Conservation (phyloP, 768 basidiomycete genomes). For the Tulasnella sp. region DNA sequence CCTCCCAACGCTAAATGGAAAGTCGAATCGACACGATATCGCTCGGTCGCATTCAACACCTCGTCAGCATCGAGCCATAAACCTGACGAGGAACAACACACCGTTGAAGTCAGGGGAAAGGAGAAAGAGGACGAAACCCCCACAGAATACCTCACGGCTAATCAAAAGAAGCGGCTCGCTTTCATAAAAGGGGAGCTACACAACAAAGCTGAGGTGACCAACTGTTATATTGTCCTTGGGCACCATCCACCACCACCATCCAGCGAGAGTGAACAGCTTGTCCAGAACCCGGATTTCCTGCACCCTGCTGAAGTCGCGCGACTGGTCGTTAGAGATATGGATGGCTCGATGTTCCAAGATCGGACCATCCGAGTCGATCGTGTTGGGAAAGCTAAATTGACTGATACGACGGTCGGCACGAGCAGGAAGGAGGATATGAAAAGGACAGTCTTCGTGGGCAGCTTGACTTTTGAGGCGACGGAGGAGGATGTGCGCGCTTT, state of each 20-base stretch:
- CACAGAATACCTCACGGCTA: constrained; percentile 58
- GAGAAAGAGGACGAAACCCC: constrained; percentile 28
- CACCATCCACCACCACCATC: constrained; percentile 31
- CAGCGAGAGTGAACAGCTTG: neutral
- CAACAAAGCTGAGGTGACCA: constrained; percentile 56
- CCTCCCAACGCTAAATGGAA: constrained; percentile 52
- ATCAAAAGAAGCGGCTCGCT: constrained; percentile 85
- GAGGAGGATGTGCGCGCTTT: constrained; percentile 83
- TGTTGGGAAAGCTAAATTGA: constrained; percentile 29
- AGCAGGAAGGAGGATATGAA: constrained; percentile 48
- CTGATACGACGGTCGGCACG: constrained; percentile 27
- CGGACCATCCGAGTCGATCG: constrained; percentile 71
- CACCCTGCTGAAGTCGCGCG: constrained; percentile 49
- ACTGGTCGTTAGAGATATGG: constrained; percentile 44
- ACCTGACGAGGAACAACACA: neutral
- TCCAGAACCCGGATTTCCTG: constrained; percentile 23
- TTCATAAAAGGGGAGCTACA: constrained; percentile 93
- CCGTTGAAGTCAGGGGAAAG: constrained; percentile 30
- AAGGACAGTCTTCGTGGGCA: constrained; percentile 80
- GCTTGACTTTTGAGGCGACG: constrained; percentile 80
- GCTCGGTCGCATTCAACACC: constrained; percentile 80
- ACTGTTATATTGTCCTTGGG: constrained; percentile 88
- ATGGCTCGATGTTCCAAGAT: constrained; percentile 65
- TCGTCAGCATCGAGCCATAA: constrained; percentile 57
- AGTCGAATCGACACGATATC: constrained; percentile 88